Percentiles rank a stretch among this genome's conserved stretches.
These are phyloP conservation scores for Rhododendron kiyosumense DNA, from an alignment of 148 eudicot species.

Conservation along the genomic window DNA sequence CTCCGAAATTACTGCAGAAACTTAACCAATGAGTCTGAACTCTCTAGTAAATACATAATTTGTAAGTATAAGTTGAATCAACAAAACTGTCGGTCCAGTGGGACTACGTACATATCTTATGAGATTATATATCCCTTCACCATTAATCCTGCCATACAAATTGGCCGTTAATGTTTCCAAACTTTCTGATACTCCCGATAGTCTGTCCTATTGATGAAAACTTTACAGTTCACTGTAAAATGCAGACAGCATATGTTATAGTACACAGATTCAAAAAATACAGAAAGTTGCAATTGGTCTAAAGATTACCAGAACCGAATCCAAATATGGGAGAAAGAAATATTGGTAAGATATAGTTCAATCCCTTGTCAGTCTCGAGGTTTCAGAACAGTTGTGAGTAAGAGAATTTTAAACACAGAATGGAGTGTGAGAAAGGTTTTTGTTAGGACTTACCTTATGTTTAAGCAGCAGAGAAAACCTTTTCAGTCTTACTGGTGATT, in stretches of 20 bases:
- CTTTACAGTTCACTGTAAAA: not conserved
- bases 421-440: not conserved
- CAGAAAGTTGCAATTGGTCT: not conserved
- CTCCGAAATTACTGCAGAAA: not conserved
- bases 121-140: not conserved
- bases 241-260: not conserved
- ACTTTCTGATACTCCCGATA: not conserved
- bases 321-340: not conserved
- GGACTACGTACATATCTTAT: not conserved
- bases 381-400: not conserved
- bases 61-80: not conserved
- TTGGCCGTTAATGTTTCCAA: not conserved
- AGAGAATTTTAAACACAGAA: not conserved
- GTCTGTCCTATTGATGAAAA: not conserved
- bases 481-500: not conserved
- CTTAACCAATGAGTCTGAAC: not conserved
- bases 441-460: not conserved
- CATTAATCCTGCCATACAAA: not conserved
- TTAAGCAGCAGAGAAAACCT: not conserved
- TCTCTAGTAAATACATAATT: not conserved
- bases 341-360: not conserved
- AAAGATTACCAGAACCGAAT: not conserved
- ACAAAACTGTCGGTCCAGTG: not conserved
- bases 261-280: not conserved
- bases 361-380: not conserved